A percentile compares a stretch with the other conserved stretches of the same genome.
Conservation (phyloP, 495 filamentous ascomycete species). For the Neurospora discreta region DNA sequence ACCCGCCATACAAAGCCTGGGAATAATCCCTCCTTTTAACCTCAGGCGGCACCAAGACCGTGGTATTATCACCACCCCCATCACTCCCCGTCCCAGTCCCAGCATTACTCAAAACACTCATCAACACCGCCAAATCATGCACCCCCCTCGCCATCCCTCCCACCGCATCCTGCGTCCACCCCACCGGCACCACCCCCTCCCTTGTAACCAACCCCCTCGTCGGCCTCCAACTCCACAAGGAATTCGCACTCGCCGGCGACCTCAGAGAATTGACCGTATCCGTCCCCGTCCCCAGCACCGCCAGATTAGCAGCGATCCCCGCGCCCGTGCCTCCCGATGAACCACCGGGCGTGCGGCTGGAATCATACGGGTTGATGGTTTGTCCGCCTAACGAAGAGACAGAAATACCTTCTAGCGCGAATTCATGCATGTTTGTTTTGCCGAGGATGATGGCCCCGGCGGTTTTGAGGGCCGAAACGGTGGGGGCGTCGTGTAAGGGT, state of each 20-base stretch:
- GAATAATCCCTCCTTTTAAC: slow-evolving; percentile 31
- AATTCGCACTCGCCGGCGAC: slow-evolving; percentile 51
- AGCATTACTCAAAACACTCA: too few species aligned
- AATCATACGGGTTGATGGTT: slow-evolving; percentile 52
- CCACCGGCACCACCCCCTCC: slow-evolving; percentile 47
- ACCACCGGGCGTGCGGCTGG: slow-evolving; percentile 49
- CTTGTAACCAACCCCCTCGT: slow-evolving; percentile 44
- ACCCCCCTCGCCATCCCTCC: slow-evolving; percentile 48
- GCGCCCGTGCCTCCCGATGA: slow-evolving; percentile 53
- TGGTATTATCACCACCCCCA: slow-evolving; percentile 34
- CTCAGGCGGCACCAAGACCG: slow-evolving; percentile 25
- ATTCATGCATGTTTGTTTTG: slow-evolving; percentile 54
- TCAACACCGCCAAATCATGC: slow-evolving; percentile 41
- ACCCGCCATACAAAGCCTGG: slow-evolving; percentile 14
- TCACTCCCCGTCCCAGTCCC: too few species aligned
- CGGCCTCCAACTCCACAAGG: slow-evolving; percentile 49
- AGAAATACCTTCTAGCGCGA: slow-evolving; percentile 50
- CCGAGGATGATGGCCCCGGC: slow-evolving; percentile 56
- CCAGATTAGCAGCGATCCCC: slow-evolving; percentile 47
- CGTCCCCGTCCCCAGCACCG: slow-evolving; percentile 46
- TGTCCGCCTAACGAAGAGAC: slow-evolving; percentile 53
- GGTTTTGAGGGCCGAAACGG: slow-evolving; percentile 36
- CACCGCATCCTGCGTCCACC: slow-evolving; percentile 48
- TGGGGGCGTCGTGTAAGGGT: slow-evolving; percentile 36
- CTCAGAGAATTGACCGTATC: slow-evolving; percentile 55